A percentile compares a stretch with the other conserved stretches of the same genome.
phyloP scores from a whole-genome alignment of 345 rosid species.

The Viola odorata region DNA sequence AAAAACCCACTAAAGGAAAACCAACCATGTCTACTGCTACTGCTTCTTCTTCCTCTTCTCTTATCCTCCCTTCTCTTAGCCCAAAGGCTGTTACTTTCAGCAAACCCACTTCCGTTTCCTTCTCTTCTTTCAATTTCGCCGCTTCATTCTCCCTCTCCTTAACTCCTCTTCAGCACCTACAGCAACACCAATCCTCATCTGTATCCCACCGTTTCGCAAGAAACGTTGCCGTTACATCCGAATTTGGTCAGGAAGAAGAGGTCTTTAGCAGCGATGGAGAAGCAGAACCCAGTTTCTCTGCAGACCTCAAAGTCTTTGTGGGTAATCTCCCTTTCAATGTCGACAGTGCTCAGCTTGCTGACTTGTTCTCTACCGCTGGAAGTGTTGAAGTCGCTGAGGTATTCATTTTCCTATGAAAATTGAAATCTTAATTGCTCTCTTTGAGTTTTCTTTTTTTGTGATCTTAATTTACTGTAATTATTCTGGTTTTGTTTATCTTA shows the following conservation, averaged over 20 bases:
- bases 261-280: constrained; percentile 32
- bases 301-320: constrained; percentile 81
- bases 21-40: constrained; percentile 54
- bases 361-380: constrained; percentile 65
- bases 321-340: constrained; percentile 89
- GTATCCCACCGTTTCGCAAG: constrained; percentile 42
- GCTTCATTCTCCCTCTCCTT: constrained; percentile 21
- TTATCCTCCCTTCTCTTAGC: constrained; percentile 51
- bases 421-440: neutral
- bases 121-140: constrained; percentile 40
- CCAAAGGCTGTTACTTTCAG: constrained; percentile 34
- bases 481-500: neutral
- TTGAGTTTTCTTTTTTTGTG: neutral
- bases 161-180: neutral
- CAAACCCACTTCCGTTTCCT: constrained; percentile 32
- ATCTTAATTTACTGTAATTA: neutral
- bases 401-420: constrained; percentile 2
- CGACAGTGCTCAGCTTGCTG: constrained; percentile 91
- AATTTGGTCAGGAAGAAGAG: constrained; percentile 60
- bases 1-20: neutral
- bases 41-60: constrained; percentile 68
- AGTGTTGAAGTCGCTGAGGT: constrained; percentile 98
- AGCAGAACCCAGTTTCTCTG: constrained; percentile 46
- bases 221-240: constrained; percentile 59
- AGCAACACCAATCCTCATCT: neutral